phyloP scores from a whole-genome alignment of 2,329 filamentous ascomycete species.

The Ophiostoma triangulosporum region DNA sequence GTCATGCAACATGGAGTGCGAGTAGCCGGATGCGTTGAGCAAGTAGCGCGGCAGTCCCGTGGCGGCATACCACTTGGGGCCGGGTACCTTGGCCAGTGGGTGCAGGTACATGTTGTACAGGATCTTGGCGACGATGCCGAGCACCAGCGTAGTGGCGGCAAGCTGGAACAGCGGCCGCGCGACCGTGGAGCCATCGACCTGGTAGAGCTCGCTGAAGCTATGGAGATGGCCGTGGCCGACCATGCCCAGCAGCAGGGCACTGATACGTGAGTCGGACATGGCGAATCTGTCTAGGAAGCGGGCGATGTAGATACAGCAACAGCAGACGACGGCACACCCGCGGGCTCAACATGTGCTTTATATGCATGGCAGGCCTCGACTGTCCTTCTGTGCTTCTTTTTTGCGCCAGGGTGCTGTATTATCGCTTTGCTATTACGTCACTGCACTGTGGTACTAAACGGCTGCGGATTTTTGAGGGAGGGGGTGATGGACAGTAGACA shows the following conservation, averaged over 20 bases:
- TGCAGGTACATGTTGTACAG: constrained; percentile 15
- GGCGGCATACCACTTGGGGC: constrained; percentile 19
- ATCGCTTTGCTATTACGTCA: no score
- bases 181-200: background rate
- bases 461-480: no score
- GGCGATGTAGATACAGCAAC: background rate
- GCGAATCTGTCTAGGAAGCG: background rate
- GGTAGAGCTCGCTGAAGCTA: background rate
- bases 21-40: background rate
- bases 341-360: no score
- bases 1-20: constrained; percentile 8
- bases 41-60: constrained; percentile 9
- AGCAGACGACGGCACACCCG: no score
- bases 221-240: background rate
- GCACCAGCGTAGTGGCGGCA: background rate
- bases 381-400: no score
- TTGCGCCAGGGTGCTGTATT: no score
- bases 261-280: background rate
- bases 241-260: background rate
- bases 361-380: no score
- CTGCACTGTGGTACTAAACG: no score
- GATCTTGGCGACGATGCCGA: background rate
- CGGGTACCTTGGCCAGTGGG: constrained; percentile 21
- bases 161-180: background rate
- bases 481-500: no score